Base-by-base conservation (phyloP, 2,329 filamentous ascomycete genomes). In the Aspergillus piperis region DNA sequence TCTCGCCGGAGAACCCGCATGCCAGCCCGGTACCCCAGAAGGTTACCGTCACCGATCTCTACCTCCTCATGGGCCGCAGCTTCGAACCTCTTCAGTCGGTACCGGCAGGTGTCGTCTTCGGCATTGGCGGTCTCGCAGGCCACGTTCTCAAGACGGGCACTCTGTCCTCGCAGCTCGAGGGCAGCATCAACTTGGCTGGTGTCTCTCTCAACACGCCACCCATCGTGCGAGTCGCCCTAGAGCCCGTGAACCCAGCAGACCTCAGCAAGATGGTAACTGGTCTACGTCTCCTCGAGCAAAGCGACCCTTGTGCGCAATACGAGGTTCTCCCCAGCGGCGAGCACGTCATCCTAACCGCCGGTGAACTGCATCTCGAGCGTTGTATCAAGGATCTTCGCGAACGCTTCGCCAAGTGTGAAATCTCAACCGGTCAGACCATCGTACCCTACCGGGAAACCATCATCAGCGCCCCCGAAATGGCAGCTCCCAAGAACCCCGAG, bases 81-180 rank as follows among this genome's bases (percentile, higher is more conserved):
- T 81, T 99, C 4, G 94, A 98, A 71, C 84, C 89, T 1, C 84
- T 99, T 0, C 84, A 86, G 15, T 90, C 89, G 0, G 94, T 98
- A 0, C 94, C 94, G 5, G 94, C 95, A 0, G 95, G 95, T 47
- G 93, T 96, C 7, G 90, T 99, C 4, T 98, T 99, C 71, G 95
- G 95, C 23, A 95, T 99, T 57, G 92, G 89, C 32, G 95, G 95
- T 2, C 85, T 99, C 1, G 93, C 95, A 71, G 94, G 93, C 15
- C 89, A 94, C 62, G 89, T 99, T n/a, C 83, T 99, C 57, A 99
- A 99, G 75, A 96, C 92, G 1, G 95, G 93, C 11, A 99, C 95
- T 0, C 82, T 99, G 3, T 97, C 92, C 79, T 96, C 91, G 65
- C 90, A 90, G 64, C 80, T 96, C 0, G 89, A 92, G 52, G 95